A percentile compares a stretch with the other conserved stretches of the same genome.
phyloP scores from a whole-genome alignment of 495 filamentous ascomycete species.

The Apodospora peruviana region DNA sequence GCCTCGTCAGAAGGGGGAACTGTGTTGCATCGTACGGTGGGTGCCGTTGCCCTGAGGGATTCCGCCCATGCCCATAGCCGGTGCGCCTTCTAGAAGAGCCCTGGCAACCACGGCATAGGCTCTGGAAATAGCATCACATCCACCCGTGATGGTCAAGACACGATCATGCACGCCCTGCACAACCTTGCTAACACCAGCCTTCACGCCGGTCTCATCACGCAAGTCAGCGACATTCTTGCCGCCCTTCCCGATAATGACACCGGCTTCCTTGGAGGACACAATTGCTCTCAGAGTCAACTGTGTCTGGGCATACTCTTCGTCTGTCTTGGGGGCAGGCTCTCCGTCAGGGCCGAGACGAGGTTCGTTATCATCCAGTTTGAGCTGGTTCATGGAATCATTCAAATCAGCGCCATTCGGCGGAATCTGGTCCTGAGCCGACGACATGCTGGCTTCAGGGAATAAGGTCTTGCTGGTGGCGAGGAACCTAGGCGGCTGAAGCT shows the following conservation, averaged over 20 bases:
- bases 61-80: conserved; percentile 91
- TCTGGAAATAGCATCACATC: conserved; percentile 76
- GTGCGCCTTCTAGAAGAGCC: conserved; percentile 85
- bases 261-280: conserved; percentile 96
- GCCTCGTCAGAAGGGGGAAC: neutral
- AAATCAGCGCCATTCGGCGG: conserved; percentile 41
- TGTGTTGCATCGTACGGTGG: conserved; percentile 65
- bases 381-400: conserved; percentile 41
- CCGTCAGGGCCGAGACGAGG: conserved; percentile 59
- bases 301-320: conserved; percentile 90
- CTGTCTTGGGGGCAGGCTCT: conserved; percentile 72
- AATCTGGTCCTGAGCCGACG: conserved; percentile 39
- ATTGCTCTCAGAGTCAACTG: conserved; percentile 93
- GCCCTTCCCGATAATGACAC: conserved; percentile 96
- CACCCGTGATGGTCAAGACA: conserved; percentile 88
- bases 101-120: conserved; percentile 92
- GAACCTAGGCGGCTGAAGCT: neutral
- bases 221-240: conserved; percentile 98
- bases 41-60: conserved; percentile 78
- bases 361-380: conserved; percentile 47
- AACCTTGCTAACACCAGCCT: conserved; percentile 97
- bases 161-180: conserved; percentile 96
- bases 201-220: conserved; percentile 94
- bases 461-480: neutral
- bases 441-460: conserved; percentile 32